A percentile compares a stretch with the other conserved stretches of the same genome.
Conservation (phyloP, 371 early-diverging fungal genomes). For the Mucor racemosus region DNA sequence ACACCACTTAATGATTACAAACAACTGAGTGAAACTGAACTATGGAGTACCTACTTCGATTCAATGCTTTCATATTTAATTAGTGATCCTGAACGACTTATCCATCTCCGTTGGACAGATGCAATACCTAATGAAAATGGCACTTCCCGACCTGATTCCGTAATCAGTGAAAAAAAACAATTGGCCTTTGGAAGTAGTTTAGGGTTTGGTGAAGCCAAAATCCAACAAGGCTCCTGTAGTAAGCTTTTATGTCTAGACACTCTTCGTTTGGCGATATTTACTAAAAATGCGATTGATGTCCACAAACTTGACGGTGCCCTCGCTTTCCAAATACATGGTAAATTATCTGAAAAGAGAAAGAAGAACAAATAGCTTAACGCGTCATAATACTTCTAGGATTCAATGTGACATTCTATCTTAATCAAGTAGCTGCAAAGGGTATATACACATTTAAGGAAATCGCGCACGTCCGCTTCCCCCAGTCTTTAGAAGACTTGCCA, state of each 20-base stretch:
- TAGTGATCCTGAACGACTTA: conserved; percentile 26
- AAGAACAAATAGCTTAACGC: no score
- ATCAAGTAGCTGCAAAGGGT: conserved; percentile 26
- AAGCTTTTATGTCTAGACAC: conserved; percentile 22
- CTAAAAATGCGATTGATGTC: conserved; percentile 36
- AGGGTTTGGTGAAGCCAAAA: conserved; percentile 22
- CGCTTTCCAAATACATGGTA: conserved; percentile 33
- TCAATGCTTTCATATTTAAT: conserved; percentile 20
- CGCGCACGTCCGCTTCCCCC: conserved; percentile 32
- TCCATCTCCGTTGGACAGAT: conserved; percentile 38
- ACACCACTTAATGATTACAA: conserved; percentile 12
- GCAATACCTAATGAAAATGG: conserved; percentile 28
- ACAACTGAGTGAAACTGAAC: conserved; percentile 19
- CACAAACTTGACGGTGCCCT: conserved; percentile 33
- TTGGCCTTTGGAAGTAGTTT: conserved; percentile 22
- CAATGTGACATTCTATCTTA: conserved; percentile 31
- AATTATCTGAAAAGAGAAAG: no score
- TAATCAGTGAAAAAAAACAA: conserved; percentile 30
- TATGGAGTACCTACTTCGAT: conserved; percentile 34
- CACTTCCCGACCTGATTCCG: conserved; percentile 35
- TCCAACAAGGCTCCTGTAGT: conserved; percentile 14
- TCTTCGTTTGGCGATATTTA: conserved; percentile 32
- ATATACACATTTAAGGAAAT: conserved; percentile 37
- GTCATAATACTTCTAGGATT: no score
- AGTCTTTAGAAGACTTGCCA: conserved; percentile 29